A percentile compares a stretch with the other conserved stretches of the same genome.
These are phyloP conservation scores for Solanum sitiens DNA, from an alignment of 257 asterid species.

Conservation along the genomic window DNA sequence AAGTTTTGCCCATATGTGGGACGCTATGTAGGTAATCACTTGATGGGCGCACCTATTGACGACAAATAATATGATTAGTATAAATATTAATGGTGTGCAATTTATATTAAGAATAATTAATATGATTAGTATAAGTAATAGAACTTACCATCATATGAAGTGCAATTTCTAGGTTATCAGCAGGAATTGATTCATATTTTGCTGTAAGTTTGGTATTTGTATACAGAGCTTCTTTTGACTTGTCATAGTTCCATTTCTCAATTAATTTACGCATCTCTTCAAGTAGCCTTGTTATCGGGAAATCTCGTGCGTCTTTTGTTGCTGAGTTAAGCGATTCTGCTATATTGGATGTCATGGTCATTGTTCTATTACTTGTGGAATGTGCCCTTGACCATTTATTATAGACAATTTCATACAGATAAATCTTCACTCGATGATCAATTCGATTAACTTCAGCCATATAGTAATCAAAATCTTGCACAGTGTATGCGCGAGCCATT, in stretches of 20 bases:
- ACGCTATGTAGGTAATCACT: neutral
- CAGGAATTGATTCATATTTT: neutral
- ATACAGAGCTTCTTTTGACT: neutral
- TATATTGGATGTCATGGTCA: neutral
- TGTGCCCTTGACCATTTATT: neutral
- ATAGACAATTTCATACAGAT: neutral
- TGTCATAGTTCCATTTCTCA: too few species aligned
- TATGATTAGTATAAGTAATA: too few species aligned
- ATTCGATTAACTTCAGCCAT: too few species aligned
- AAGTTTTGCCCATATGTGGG: neutral
- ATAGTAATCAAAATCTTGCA: neutral
- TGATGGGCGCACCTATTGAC: neutral
- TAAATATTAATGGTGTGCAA: too few species aligned
- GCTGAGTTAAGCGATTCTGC: neutral
- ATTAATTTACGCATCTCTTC: neutral
- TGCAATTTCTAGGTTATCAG: neutral
- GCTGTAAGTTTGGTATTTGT: neutral
- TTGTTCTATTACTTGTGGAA: neutral
- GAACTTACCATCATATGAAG: neutral
- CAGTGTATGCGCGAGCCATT: neutral
- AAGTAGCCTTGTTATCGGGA: neutral
- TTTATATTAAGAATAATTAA: too few species aligned
- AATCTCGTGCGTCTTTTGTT: neutral
- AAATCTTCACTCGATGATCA: neutral
- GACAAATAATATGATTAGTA: too few species aligned